phyloP scores from a whole-genome alignment of 2,329 filamentous ascomycete genomes.

The Fusarium globosum region DNA sequence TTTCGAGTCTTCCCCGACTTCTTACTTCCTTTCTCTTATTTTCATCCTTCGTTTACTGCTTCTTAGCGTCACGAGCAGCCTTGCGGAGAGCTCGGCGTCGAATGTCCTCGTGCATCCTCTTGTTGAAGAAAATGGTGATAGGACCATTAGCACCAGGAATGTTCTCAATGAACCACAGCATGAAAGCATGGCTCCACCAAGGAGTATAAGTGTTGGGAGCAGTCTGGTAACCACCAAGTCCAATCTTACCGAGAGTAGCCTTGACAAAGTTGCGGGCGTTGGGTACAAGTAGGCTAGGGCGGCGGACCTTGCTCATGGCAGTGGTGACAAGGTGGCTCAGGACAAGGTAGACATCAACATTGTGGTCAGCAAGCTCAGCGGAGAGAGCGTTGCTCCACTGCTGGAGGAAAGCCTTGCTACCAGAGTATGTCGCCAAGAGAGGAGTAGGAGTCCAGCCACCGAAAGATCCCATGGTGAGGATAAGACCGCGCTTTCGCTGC shows the following conservation, averaged over 20 bases:
- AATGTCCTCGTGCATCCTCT: constrained; percentile 83
- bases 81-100: constrained; percentile 85
- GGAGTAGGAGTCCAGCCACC: constrained; percentile 93
- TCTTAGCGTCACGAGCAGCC: constrained; percentile 83
- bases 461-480: constrained; percentile 97
- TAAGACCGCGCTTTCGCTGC: constrained; percentile 84
- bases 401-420: constrained; percentile 97
- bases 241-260: constrained; percentile 82
- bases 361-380: constrained; percentile 81
- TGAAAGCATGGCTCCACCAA: constrained; percentile 90
- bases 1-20: neutral
- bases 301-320: constrained; percentile 96
- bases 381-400: constrained; percentile 92
- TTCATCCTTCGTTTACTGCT: constrained; percentile 54
- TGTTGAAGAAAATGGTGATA: constrained; percentile 62
- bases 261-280: constrained; percentile 85
- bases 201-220: constrained; percentile 89
- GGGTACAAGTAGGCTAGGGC: constrained; percentile 80
- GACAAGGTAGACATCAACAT: constrained; percentile 90
- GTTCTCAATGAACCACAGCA: constrained; percentile 83
- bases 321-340: constrained; percentile 94
- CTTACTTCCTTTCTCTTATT: neutral
- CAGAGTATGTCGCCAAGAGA: constrained; percentile 93
- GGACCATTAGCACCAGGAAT: constrained; percentile 62
- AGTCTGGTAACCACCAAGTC: constrained; percentile 80